phyloP scores from a whole-genome alignment of 75 land plant genomes.

The Chamaecyparis obtusa region DNA sequence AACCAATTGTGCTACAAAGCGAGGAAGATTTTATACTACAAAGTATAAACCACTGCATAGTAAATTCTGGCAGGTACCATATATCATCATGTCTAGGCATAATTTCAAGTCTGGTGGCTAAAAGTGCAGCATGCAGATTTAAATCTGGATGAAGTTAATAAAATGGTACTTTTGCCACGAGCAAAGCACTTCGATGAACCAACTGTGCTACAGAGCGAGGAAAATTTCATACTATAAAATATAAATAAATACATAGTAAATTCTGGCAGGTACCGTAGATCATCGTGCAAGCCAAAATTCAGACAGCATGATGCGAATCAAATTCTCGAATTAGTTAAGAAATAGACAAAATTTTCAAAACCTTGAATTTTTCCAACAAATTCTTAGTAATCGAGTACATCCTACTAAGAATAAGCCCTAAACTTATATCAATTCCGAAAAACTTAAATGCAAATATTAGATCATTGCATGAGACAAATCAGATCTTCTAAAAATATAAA shows the following conservation, averaged over 20 bases:
- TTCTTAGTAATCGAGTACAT: too few relatives aligned
- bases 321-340: not conserved
- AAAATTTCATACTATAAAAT: not conserved
- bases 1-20: not conserved
- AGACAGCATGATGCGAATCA: not conserved
- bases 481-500: not conserved
- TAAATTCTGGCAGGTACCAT: not conserved
- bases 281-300: not conserved
- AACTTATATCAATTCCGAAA: not conserved
- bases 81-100: not conserved
- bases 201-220: not conserved
- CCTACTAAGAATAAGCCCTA: not conserved
- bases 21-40: not conserved
- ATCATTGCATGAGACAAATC: not conserved
- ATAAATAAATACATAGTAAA: not conserved
- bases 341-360: too few relatives aligned
- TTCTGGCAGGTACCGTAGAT: not conserved
- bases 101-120: not conserved
- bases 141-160: not conserved
- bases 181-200: not conserved
- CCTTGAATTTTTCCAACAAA: too few relatives aligned
- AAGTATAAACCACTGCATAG: not conserved
- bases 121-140: not conserved
- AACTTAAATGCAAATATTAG: not conserved
- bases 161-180: not conserved